Base-by-base conservation (phyloP, 2,329 filamentous ascomycete genomes). In the Colletotrichum sp. region DNA sequence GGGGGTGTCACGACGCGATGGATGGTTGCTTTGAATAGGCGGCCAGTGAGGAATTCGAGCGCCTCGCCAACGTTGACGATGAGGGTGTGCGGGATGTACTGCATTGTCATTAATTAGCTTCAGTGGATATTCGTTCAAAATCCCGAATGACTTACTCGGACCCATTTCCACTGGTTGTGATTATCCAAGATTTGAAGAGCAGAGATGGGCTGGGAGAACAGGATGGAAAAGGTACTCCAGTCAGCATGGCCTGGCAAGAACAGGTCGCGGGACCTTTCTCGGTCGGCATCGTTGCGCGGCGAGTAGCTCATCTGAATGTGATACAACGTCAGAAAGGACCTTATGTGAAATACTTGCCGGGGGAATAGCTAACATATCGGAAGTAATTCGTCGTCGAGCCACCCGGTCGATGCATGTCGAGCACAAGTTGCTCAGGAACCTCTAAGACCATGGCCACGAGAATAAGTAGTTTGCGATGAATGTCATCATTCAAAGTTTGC, bases 291-390 rank as follows among this genome's bases (percentile, higher is more conserved):
- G n/a, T 52, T 52, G 6, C 44, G 44, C 6, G 44, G 44, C 18
- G n/a, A 52, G 12, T 52, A 21, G 44, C 44, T 52, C n/a, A 52
- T 52, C 44, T 52, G 10, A 5, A 52, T 4, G 4, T 21, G 6
- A 21, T 1, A 5, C 1, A 10, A 21, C 10, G 3, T 52, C 1
- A 52, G 44, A 49, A n/a, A 0, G 18, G 39, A 2, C 18, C 8
- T n/a, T 12, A 49, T n/a, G 1, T n/a, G 0, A 12, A 49, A 12
- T 12, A 2, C 3, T 4, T n/a, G 9, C 7, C 6, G 1, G 44
- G n/a, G 12, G 6, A 3, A 49, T 49, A 7, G 12, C 44, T 21
- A 24, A 52, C 44, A 18, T 52, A 52, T 52, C 44, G 44, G 44
- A 52, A 52, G n/a, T 52, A 52, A 13, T 52, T 52, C 8, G 44